phyloP scores from a whole-genome alignment of 164 flowering plant genomes.

The Buxus sempervirens region DNA sequence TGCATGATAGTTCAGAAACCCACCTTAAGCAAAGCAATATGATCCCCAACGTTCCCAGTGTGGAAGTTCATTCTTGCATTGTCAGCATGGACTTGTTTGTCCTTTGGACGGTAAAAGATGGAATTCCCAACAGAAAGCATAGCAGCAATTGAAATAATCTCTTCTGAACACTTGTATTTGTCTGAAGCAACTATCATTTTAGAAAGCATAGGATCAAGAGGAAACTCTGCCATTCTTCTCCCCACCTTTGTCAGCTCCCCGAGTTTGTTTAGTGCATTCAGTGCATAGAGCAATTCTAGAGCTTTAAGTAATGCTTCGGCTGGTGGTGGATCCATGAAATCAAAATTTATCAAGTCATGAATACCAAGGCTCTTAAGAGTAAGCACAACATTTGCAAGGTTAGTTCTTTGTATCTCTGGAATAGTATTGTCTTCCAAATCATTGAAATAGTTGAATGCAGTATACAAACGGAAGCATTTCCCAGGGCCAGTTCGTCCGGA shows the following conservation, averaged over 20 bases:
- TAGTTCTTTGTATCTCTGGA: slow-evolving; percentile 92
- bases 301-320: slow-evolving; percentile 86
- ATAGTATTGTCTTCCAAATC: slow-evolving; percentile 89
- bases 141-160: slow-evolving; percentile 86
- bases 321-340: slow-evolving; percentile 98
- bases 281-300: slow-evolving; percentile 74
- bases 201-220: slow-evolving; percentile 95
- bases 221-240: slow-evolving; percentile 95
- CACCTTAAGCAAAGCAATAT: slow-evolving; percentile 91
- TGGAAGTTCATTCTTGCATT: slow-evolving; percentile 95
- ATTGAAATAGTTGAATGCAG: slow-evolving; percentile 61
- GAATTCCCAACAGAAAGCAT: slow-evolving; percentile 96
- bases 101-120: slow-evolving; percentile 93
- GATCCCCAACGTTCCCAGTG: slow-evolving; percentile 95
- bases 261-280: slow-evolving; percentile 77
- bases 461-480: slow-evolving; percentile 81
- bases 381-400: slow-evolving; percentile 92
- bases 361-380: slow-evolving; percentile 91
- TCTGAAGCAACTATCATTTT: slow-evolving; percentile 97
- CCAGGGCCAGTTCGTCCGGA: slow-evolving; percentile 98
- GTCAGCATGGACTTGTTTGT: slow-evolving; percentile 98
- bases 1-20: slow-evolving; percentile 6
- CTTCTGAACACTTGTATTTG: slow-evolving; percentile 81
- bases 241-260: slow-evolving; percentile 92
- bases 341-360: slow-evolving; percentile 73